phyloP scores from a whole-genome alignment of 2,329 filamentous ascomycete species.

The Aspergillus tamarii region DNA sequence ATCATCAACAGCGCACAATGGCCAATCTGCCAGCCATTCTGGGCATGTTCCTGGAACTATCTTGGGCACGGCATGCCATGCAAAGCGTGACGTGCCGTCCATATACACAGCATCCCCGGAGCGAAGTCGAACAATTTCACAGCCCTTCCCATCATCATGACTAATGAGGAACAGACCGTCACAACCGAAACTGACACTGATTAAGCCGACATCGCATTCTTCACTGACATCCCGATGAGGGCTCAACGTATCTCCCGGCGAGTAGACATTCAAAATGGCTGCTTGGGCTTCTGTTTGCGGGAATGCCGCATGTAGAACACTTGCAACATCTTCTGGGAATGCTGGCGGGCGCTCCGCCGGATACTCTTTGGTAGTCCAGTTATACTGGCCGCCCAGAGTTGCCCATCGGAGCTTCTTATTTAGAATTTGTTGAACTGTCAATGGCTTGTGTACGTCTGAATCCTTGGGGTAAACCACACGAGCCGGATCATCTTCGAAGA shows the following conservation, averaged over 20 bases:
- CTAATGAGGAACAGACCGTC: constrained; percentile 87
- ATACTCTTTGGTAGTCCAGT: constrained; percentile 89
- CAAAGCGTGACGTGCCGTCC: constrained; percentile 77
- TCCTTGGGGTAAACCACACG: constrained; percentile 63
- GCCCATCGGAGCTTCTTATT: constrained; percentile 87
- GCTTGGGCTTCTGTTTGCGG: constrained; percentile 79
- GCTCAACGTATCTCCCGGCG: constrained; percentile 85
- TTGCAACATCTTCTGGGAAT: constrained; percentile 75
- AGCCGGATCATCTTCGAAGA: constrained; percentile 57
- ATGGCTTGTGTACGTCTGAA: constrained; percentile 70
- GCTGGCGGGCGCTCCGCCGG: constrained; percentile 67
- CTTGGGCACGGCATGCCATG: constrained; percentile 95
- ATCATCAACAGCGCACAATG: constrained; percentile 49
- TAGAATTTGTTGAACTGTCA: constrained; percentile 71
- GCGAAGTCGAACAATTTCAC: constrained; percentile 64
- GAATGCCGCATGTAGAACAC: constrained; percentile 71
- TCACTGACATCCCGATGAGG: constrained; percentile 95
- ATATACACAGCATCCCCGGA: constrained; percentile 93
- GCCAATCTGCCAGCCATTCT: constrained; percentile 73
- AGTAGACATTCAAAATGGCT: constrained; percentile 93
- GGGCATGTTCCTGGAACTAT: constrained; percentile 81
- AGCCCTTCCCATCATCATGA: constrained; percentile 55
- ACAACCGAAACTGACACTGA: constrained; percentile 87
- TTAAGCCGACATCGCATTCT: constrained; percentile 73
- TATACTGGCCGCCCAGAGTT: constrained; percentile 92